phyloP scores from a whole-genome alignment of 129 eudicot genomes.

The Arctium minus region DNA sequence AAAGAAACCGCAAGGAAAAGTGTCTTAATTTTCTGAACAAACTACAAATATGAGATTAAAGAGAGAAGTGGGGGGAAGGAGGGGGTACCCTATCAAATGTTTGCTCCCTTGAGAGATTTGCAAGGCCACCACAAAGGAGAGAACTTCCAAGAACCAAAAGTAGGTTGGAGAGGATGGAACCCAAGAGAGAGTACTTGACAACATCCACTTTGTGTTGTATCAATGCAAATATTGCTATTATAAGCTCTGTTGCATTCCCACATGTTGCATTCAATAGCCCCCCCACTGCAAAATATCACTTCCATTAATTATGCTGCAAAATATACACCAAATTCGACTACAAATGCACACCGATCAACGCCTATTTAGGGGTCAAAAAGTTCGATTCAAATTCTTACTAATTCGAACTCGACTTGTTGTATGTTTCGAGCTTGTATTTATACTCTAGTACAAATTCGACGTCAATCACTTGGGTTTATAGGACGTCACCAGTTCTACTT shows the following conservation, averaged over 20 bases:
- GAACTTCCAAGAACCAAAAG: constrained; percentile 90
- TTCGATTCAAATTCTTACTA: background rate
- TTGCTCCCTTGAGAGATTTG: constrained; percentile 60
- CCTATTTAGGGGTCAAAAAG: background rate
- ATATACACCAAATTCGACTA: background rate
- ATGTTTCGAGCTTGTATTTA: background rate
- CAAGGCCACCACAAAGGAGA: constrained; percentile 81
- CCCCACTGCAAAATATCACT: constrained; percentile 55
- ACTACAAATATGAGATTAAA: background rate
- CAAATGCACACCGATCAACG: background rate
- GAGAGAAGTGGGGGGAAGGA: background rate
- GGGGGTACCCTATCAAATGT: constrained; percentile 61
- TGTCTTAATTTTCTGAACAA: background rate
- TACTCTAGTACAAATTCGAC: background rate
- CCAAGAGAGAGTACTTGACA: constrained; percentile 85
- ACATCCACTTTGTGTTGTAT: constrained; percentile 69
- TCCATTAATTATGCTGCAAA: background rate
- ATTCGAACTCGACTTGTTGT: background rate
- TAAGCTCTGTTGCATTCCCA: constrained; percentile 94
- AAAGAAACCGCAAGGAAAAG: no score
- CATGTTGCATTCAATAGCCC: constrained; percentile 96
- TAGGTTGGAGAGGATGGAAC: constrained; percentile 86
- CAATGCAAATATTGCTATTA: constrained; percentile 77
- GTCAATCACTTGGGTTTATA: no score
- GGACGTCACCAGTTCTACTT: no score